Base-by-base conservation (phyloP, 1,284 basidiomycete species). In the Ceratobasidium sp. region DNA sequence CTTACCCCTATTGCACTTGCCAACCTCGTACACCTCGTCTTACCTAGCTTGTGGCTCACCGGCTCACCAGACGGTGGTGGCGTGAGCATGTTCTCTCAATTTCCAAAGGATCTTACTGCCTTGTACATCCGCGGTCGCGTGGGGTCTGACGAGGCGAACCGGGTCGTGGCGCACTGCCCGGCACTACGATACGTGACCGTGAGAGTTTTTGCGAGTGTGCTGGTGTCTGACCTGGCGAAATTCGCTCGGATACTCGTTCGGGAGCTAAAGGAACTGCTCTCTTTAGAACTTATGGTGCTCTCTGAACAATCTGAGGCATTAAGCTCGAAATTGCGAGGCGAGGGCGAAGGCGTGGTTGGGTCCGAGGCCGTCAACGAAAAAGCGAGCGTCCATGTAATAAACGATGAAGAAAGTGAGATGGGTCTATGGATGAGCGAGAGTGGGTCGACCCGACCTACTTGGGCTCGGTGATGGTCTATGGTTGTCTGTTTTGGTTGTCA, bases 1-100 rank as follows among this genome's bases (percentile, higher is more conserved):
- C 43, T 65, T 34, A n/a, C 27, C 16, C 48, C n/a, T 6, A 29
- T 65, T 24, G 24, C 43, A 6, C 43, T 51, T 34, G 24, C 27
- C 31, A 65, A 41, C 24, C 27, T 68, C 24, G 53, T 7, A 31
- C 61, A 68, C 22, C 39, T 68, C 16, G 39, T 39, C 7, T 19
- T 68, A 22, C 53, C 65, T 27, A 68, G 65, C 22, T 68, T 56
- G 39, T 68, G 65, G 65, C 51, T 65, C 29, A 34, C 19, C 16
- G 27, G n/a, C 2, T 29, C 43, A 34, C 63, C 63, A 9, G 39
- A 48, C 14, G 14, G 43, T 14, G 49, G 9, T 14, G 48, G 41
- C 51, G 37, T 39, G 41, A 16, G 24, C 24, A 65, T 65, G 39
- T 51, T 65, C 22, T 65, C 63, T 31, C 63, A 34, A 29, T 51